Evolutionary conservation across 306 rosid genomes (phyloP).

Genomic region (Mucuna pruriens): DNA sequence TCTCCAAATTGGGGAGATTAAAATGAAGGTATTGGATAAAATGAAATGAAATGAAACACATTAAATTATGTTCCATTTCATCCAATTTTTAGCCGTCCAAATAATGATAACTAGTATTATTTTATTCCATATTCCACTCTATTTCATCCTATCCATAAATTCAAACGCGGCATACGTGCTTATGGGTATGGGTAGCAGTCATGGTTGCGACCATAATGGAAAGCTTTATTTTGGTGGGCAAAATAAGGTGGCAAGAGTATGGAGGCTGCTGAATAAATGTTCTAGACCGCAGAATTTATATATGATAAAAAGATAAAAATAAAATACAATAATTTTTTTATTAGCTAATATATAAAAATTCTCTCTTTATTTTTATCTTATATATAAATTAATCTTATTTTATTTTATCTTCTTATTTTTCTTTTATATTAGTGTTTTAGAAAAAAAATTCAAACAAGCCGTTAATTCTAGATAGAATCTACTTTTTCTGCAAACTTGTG

Average conservation of each 20-base stretch:
- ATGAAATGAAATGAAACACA: background rate
- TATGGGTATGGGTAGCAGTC: background rate
- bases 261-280: background rate
- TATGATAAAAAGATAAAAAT: no score
- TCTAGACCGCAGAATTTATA: background rate
- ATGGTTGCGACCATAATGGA: background rate
- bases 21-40: background rate
- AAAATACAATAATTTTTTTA: no score
- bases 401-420: no score
- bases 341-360: no score
- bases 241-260: background rate
- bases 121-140: no score
- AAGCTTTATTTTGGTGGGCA: background rate
- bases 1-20: background rate
- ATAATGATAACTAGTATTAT: background rate
- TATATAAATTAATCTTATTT: no score
- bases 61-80: no score
- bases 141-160: no score
- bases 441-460: no score
- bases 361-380: no score
- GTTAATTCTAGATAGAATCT: no score
- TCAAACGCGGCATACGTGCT: background rate
- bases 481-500: background rate
- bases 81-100: background rate
- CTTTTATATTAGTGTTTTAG: no score